These are phyloP conservation scores for Pistacia vera DNA, from an alignment of 345 rosid genomes.

Conservation along the genomic window DNA sequence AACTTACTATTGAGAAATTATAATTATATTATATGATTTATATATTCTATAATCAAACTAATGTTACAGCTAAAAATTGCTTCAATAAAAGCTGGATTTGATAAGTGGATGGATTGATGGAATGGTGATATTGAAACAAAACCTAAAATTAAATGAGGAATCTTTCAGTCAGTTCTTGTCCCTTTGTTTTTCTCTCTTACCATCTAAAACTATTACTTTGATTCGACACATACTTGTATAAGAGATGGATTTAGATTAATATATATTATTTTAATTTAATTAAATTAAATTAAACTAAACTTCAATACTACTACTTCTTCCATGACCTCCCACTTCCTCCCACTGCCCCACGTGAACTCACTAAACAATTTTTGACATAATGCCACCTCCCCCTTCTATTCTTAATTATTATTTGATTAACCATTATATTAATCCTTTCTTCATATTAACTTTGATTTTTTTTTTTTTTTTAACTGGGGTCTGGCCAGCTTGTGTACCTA, in stretches of 20 bases:
- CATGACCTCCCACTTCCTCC: constrained; percentile 24
- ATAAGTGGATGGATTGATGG: constrained; percentile 23
- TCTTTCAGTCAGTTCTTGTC: constrained; percentile 33
- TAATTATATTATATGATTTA: not conserved
- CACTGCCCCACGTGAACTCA: constrained; percentile 36
- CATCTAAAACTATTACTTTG: constrained; percentile 8
- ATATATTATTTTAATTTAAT: not conserved
- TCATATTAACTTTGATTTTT: too few species aligned
- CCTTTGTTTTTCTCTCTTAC: not conserved
- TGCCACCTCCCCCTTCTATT: not conserved
- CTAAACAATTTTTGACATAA: not conserved
- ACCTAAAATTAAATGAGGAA: constrained; percentile 16
- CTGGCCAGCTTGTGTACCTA: too few species aligned
- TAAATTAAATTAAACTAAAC: not conserved
- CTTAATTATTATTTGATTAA: too few species aligned
- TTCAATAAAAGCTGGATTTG: constrained; percentile 16
- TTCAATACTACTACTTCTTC: not conserved
- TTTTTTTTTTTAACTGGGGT: too few species aligned
- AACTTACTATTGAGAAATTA: not conserved
- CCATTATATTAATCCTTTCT: too few species aligned
- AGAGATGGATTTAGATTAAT: constrained; percentile 17
- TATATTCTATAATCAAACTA: not conserved
- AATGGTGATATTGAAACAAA: constrained; percentile 29
- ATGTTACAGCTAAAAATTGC: constrained; percentile 2
- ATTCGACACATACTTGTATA: constrained; percentile 23